These are phyloP conservation scores for Tricholoma terreum DNA, from an alignment of 768 basidiomycete genomes.

Conservation along the genomic window DNA sequence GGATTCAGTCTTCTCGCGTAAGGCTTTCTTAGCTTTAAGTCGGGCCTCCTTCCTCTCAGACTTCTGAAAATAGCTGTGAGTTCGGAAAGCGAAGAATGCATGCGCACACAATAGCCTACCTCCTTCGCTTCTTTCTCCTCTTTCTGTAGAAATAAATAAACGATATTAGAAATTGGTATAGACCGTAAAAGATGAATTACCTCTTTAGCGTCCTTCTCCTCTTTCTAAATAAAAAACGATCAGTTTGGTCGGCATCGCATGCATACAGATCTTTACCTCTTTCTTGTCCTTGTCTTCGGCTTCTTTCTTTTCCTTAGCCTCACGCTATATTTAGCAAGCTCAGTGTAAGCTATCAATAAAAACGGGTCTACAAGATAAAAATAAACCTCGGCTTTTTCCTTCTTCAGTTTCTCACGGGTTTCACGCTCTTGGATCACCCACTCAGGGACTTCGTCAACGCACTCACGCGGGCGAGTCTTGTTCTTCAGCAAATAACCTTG, in stretches of 20 bases:
- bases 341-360: conserved; percentile 14
- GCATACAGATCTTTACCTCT: conserved; percentile 30
- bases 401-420: conserved; percentile 81
- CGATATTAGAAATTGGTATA: not conserved
- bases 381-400: conserved; percentile 61
- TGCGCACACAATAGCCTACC: conserved; percentile 32
- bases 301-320: conserved; percentile 79
- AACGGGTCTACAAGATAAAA: conserved; percentile 5
- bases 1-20: conserved; percentile 38
- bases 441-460: conserved; percentile 72
- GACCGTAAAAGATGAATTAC: conserved; percentile 19
- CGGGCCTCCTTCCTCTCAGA: conserved; percentile 53
- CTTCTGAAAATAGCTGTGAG: conserved; percentile 36
- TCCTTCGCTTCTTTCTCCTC: conserved; percentile 57
- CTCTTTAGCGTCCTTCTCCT: conserved; percentile 50
- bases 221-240: conserved; percentile 26
- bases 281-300: conserved; percentile 60
- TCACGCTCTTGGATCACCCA: conserved; percentile 83
- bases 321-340: conserved; percentile 48
- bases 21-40: conserved; percentile 51
- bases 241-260: not conserved
- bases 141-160: conserved; percentile 28
- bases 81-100: not conserved
- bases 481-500: conserved; percentile 89
- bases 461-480: conserved; percentile 85